These are phyloP conservation scores for Leccinum subfulvum DNA, from an alignment of 1,284 basidiomycete species.

Conservation along the genomic window DNA sequence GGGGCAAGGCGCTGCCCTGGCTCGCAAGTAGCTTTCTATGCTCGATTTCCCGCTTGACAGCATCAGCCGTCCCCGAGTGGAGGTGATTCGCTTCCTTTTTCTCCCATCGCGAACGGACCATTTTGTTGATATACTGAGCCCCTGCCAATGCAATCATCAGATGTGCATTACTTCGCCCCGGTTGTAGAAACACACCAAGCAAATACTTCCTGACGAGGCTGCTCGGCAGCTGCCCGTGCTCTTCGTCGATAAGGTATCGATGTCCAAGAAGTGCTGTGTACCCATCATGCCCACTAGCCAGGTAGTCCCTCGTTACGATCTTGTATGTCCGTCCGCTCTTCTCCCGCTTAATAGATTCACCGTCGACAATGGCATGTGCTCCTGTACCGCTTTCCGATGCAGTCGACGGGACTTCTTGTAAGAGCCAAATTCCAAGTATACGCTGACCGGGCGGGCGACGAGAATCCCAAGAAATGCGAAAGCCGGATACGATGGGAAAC, in stretches of 20 bases:
- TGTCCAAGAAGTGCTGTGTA: conserved; percentile 69
- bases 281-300: conserved; percentile 81
- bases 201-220: conserved; percentile 85
- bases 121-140: conserved; percentile 63
- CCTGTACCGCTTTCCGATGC: conserved; percentile 38
- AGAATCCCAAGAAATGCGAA: conserved; percentile 88
- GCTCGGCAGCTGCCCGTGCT: conserved; percentile 81
- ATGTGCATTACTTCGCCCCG: background rate
- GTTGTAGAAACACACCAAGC: conserved; percentile 54
- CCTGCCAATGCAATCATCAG: conserved; percentile 39
- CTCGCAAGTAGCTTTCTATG: conserved; percentile 19
- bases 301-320: conserved; percentile 75
- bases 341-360: conserved; percentile 55
- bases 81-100: conserved; percentile 31
- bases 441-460: conserved; percentile 66
- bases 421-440: conserved; percentile 69
- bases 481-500: conserved; percentile 87
- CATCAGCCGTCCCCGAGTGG: conserved; percentile 40
- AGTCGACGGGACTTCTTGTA: conserved; percentile 46
- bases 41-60: conserved; percentile 45
- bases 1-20: conserved; percentile 8
- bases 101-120: conserved; percentile 42
- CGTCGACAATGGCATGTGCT: conserved; percentile 42
- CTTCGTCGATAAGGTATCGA: conserved; percentile 78
- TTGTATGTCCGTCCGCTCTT: conserved; percentile 64